These are phyloP conservation scores for Deuterostichococcus epilithicus DNA, from an alignment of 139 green algal genomes.

Conservation along the genomic window DNA sequence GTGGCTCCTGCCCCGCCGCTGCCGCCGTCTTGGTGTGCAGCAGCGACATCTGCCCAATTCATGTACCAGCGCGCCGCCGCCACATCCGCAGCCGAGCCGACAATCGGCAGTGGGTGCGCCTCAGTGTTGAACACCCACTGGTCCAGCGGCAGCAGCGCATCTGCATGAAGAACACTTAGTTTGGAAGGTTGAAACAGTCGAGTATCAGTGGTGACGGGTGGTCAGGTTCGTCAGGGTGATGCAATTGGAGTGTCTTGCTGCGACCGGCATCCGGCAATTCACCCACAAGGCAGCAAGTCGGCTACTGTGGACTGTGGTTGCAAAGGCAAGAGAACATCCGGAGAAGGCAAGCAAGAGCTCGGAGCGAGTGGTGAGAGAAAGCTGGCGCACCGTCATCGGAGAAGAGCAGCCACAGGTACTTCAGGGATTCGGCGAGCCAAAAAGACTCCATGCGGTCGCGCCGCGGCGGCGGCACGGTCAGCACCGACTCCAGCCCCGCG, in stretches of 20 bases:
- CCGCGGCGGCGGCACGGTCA: conserved; percentile 40
- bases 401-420: conserved; percentile 86
- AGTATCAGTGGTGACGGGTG: too few relatives aligned
- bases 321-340: not conserved
- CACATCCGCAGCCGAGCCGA: conserved; percentile 25
- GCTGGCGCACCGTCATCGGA: conserved; percentile 34
- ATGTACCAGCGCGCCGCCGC: not conserved
- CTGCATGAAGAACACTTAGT: not conserved
- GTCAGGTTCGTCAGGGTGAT: too few relatives aligned
- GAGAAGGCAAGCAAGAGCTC: too few relatives aligned
- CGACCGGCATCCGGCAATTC: too few relatives aligned
- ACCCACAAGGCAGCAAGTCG: too few relatives aligned
- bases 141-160: conserved; percentile 52
- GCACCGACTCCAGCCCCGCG: conserved; percentile 43
- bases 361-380: too few relatives aligned
- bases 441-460: conserved; percentile 85
- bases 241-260: too few relatives aligned
- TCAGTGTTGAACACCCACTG: conserved; percentile 89
- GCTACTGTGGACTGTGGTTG: too few relatives aligned
- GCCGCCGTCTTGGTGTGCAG: not conserved
- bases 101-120: conserved; percentile 72
- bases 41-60: not conserved
- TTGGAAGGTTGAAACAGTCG: not conserved
- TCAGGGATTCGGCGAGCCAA: conserved; percentile 82
- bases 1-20: not conserved